Evolutionary conservation across 176 grass and related monocot genomes (phyloP), one percentile per base, ranked within the genome.

Genomic region (Canna indica): DNA sequence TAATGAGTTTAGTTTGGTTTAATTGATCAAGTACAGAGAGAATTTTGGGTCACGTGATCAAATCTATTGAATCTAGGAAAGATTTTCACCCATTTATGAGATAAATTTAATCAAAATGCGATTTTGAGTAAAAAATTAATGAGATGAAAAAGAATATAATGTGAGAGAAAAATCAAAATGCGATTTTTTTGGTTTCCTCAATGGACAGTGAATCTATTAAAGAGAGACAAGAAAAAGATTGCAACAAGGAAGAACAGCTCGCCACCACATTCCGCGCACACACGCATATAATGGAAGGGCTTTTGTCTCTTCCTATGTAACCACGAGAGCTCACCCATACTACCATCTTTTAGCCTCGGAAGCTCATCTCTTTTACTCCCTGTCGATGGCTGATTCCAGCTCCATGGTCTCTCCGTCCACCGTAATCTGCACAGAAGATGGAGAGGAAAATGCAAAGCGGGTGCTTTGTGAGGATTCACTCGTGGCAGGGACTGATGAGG

Each of bases 371-470:
- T 25, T 47, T 11, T 14, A 13, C 26, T 46, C n/a, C 20, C 30
- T 17, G 22, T 13, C 27, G 18, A 88, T 88, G 86, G 69, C 22
- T 68, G 82, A 88, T 59, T 77, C 64, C 36, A 59, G 64, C 74
- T 50, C 15, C 47, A 18, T 20, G 47, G 71, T 80, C 35, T 78
- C 86, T 8, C 68, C 83, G 22, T 95, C 84, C 69, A 87, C 71
- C 15, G 87, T 95, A 47, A 76, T 90, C 74, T 95, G 91, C 74
- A 73, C 64, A 54, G 91, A 88, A 62, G 82, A 90, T 46, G 80
- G 76, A 54, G 65, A 62, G 29, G 59, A 56, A 58, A 66, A 47
- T 7, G 67, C 59, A 34, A 30, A 34, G 33, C 66, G 63, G 12
- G 24, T 14, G 73, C 73, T 1, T 36, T 34, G 4, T 48, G 68